These are phyloP conservation scores for Epicoccum nigrum DNA, from an alignment of 2,329 filamentous ascomycete species.

Conservation along the genomic window DNA sequence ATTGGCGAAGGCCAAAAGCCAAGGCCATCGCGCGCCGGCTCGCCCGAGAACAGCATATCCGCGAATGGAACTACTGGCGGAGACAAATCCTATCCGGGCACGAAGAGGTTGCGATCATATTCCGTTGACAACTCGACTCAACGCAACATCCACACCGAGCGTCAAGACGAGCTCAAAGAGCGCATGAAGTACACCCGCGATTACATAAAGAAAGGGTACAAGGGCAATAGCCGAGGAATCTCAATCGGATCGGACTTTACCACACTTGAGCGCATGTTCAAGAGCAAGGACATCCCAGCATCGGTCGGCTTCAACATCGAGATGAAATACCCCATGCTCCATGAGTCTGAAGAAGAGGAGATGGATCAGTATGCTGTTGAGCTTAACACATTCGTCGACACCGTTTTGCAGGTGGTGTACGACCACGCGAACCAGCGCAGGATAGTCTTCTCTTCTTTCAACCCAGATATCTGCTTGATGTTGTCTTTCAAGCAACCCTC, in stretches of 20 bases:
- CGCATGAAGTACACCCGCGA: conserved; percentile 97
- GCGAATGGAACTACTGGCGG: conserved; percentile 22
- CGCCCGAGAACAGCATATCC: conserved; percentile 44
- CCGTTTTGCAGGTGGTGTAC: conserved; percentile 87
- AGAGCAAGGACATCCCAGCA: conserved; percentile 69
- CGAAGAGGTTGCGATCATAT: conserved; percentile 60
- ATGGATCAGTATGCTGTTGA: conserved; percentile 98
- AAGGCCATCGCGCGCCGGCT: conserved; percentile 54
- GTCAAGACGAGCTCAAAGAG: conserved; percentile 68
- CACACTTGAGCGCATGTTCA: conserved; percentile 91
- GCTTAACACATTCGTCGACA: conserved; percentile 95
- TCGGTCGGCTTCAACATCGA: conserved; percentile 96
- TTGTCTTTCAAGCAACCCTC: conserved; percentile 96
- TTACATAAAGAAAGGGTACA: conserved; percentile 93
- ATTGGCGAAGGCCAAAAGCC: conserved; percentile 68
- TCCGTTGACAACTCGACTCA: conserved; percentile 60
- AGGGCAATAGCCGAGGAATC: conserved; percentile 90
- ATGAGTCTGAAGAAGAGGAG: conserved; percentile 91
- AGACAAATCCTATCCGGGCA: conserved; percentile 22
- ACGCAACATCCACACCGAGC: conserved; percentile 49
- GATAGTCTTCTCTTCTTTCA: conserved; percentile 96
- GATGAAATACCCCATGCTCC: conserved; percentile 98
- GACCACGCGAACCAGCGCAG: conserved; percentile 82
- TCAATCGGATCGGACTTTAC: conserved; percentile 97
- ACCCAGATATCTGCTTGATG: conserved; percentile 93